These are phyloP conservation scores for Solanum microdontum DNA, from an alignment of 257 asterid genomes.

Conservation along the genomic window DNA sequence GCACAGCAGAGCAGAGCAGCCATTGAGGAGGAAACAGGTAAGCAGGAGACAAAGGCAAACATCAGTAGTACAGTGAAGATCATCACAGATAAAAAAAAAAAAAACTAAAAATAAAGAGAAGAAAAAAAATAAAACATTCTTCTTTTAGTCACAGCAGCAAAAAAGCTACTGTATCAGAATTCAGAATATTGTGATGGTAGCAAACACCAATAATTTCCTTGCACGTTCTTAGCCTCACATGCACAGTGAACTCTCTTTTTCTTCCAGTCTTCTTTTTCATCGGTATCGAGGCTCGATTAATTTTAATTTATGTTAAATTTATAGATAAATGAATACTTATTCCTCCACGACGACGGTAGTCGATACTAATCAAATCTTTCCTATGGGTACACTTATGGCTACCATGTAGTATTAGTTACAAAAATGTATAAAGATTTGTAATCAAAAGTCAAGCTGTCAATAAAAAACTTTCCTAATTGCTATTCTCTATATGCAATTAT, in stretches of 20 bases:
- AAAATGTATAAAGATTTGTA: not conserved
- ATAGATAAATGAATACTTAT: too few relatives aligned
- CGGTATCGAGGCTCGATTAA: not conserved
- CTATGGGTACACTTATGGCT: not conserved
- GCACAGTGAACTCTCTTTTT: not conserved
- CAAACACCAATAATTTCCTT: not conserved
- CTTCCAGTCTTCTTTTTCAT: not conserved
- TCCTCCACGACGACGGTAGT: fast-evolving
- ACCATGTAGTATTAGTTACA: not conserved
- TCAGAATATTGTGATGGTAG: not conserved
- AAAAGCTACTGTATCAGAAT: not conserved
- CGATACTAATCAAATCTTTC: not conserved
- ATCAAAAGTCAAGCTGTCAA: not conserved
- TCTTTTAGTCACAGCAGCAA: not conserved
- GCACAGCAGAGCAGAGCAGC: not conserved
- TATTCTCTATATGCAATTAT: not conserved
- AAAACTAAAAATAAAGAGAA: not conserved
- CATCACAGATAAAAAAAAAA: not conserved
- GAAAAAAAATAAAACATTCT: not conserved
- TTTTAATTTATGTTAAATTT: too few relatives aligned
- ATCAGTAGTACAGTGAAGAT: not conserved
- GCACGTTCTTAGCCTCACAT: conserved; percentile 2
- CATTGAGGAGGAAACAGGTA: not conserved
- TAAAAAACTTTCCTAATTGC: not conserved
- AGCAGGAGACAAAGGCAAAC: not conserved